A percentile compares a stretch with the other conserved stretches of the same genome.
phyloP scores from a whole-genome alignment of 371 early-diverging fungal genomes.

The Capniomyces stellatus region DNA sequence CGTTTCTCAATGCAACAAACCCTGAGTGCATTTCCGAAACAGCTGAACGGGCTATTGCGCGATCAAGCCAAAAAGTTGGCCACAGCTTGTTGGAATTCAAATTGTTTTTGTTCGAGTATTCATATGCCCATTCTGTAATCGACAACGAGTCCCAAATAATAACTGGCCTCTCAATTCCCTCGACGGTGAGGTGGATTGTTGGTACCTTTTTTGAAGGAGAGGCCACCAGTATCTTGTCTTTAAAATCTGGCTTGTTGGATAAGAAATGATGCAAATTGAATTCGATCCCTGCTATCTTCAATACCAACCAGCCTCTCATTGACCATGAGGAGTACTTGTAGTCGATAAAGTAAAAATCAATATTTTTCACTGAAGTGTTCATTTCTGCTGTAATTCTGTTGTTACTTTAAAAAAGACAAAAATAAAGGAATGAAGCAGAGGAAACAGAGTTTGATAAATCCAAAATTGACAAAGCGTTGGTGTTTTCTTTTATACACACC shows the following conservation, averaged over 20 bases:
- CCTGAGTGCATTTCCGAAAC: conserved; percentile 1
- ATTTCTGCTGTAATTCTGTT: not conserved
- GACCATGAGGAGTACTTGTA: not conserved
- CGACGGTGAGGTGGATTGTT: not conserved
- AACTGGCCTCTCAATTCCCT: not conserved
- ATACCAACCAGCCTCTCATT: not conserved
- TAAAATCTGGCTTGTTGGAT: not conserved
- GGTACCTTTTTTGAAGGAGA: not conserved
- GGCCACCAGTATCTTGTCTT: not conserved
- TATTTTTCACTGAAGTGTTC: not conserved
- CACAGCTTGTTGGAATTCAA: not conserved
- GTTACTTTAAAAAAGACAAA: not conserved
- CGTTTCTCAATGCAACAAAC: not conserved
- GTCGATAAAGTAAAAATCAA: not conserved
- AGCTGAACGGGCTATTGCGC: not conserved
- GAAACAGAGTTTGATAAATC: no score
- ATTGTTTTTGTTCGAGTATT: not conserved
- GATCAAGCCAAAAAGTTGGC: not conserved
- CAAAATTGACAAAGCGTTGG: no score
- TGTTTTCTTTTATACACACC: no score
- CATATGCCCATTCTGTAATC: not conserved
- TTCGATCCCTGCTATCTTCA: not conserved
- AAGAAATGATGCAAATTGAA: not conserved
- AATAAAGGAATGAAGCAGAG: not conserved
- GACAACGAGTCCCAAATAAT: not conserved